Evolutionary conservation across 805 yeast species (phyloP).

Genomic region (Wickerhamomyces kurtzmanii): DNA sequence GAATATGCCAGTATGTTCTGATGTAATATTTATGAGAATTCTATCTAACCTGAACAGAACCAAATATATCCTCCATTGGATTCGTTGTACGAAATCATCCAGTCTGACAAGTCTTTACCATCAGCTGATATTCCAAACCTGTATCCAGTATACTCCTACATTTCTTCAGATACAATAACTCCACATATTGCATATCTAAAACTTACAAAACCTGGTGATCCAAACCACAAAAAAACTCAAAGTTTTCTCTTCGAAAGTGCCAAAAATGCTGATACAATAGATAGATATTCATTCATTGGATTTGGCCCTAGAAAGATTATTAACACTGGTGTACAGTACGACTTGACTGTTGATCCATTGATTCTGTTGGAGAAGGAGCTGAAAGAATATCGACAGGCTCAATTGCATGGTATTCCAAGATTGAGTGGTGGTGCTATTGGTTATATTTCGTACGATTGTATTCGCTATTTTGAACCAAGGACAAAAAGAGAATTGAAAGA

Average conservation of each 20-base stretch:
- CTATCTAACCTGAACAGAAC: conserved; percentile 1
- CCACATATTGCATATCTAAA: conserved; percentile 89
- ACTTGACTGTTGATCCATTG: conserved; percentile 65
- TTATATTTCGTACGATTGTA: conserved; percentile 92
- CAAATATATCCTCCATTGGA: conserved; percentile 43
- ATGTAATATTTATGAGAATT: neutral
- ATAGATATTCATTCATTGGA: conserved; percentile 88
- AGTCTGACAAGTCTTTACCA: conserved; percentile 21
- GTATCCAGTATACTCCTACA: conserved; percentile 71
- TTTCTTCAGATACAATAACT: conserved; percentile 70
- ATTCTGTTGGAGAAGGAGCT: conserved; percentile 66
- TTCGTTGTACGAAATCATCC: conserved; percentile 29
- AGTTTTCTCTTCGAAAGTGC: conserved; percentile 88
- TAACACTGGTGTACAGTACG: conserved; percentile 65
- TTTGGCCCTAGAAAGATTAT: conserved; percentile 73
- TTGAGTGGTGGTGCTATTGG: conserved; percentile 96
- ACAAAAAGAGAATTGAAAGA: conserved; percentile 72
- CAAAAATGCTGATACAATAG: conserved; percentile 78
- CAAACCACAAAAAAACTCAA: conserved; percentile 38
- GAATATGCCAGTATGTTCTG: conserved; percentile 1
- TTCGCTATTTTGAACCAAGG: conserved; percentile 91
- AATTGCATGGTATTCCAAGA: conserved; percentile 72
- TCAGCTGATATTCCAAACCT: conserved; percentile 41
- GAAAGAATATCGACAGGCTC: conserved; percentile 53
- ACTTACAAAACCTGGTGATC: conserved; percentile 51